Percentiles rank a stretch among this genome's conserved stretches.
These are phyloP conservation scores for Alternaria rosae DNA, from an alignment of 2,329 filamentous ascomycete genomes.

Conservation along the genomic window DNA sequence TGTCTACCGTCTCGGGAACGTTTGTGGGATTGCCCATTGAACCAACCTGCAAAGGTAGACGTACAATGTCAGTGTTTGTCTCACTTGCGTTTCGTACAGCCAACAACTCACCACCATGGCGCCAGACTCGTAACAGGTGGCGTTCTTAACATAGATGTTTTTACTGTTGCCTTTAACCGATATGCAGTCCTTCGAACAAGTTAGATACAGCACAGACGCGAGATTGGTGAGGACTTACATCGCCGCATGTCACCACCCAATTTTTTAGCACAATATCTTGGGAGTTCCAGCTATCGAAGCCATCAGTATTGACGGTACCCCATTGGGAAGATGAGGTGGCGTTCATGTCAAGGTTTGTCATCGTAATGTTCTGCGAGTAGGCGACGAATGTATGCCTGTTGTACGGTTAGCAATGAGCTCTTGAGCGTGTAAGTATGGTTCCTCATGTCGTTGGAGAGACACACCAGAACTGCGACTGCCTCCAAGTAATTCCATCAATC, in stretches of 20 bases:
- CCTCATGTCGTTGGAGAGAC: neutral
- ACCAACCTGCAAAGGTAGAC: too few species aligned
- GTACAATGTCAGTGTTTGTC: too few species aligned
- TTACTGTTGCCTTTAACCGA: constrained; percentile 67
- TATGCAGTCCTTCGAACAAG: constrained; percentile 63
- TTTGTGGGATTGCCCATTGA: constrained; percentile 65
- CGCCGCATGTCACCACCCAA: constrained; percentile 52
- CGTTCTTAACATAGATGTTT: constrained; percentile 65
- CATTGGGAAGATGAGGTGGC: constrained; percentile 56
- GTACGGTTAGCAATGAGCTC: neutral
- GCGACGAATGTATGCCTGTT: constrained; percentile 54
- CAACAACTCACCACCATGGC: constrained; percentile 65
- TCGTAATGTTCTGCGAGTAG: constrained; percentile 59
- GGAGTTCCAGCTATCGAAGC: constrained; percentile 61
- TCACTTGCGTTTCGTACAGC: too few species aligned
- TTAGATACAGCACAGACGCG: constrained; percentile 43
- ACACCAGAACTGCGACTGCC: constrained; percentile 60
- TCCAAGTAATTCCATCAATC: constrained; percentile 54
- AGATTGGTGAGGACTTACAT: constrained; percentile 29
- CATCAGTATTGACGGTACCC: constrained; percentile 60
- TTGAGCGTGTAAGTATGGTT: neutral
- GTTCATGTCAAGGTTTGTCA: constrained; percentile 63
- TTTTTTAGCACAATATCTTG: constrained; percentile 56
- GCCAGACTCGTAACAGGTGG: constrained; percentile 68
- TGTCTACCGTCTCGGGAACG: constrained; percentile 63